These are phyloP conservation scores for Auricularia sp. DNA, from an alignment of 768 basidiomycete genomes.

Conservation along the genomic window DNA sequence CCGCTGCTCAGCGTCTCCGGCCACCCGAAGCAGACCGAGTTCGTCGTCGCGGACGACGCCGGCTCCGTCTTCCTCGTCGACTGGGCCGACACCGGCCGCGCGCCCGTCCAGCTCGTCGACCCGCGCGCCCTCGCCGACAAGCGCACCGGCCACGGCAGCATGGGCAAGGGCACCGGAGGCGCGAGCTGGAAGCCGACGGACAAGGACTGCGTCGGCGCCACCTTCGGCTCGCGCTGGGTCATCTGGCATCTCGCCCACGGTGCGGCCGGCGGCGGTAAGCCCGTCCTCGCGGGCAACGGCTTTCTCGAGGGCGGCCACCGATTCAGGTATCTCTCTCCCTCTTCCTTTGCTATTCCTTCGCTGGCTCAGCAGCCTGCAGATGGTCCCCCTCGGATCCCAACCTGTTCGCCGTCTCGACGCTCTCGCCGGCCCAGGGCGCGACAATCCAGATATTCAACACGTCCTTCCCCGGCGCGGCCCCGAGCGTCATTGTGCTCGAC, in stretches of 20 bases:
- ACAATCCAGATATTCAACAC: slow-evolving; percentile 61
- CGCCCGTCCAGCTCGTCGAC: slow-evolving; percentile 61
- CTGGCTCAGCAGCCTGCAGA: slow-evolving; percentile 25
- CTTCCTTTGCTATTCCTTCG: neutral
- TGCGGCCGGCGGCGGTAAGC: slow-evolving; percentile 59
- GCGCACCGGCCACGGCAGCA: slow-evolving; percentile 31
- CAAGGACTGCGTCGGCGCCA: slow-evolving; percentile 60
- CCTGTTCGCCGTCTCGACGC: slow-evolving; percentile 67
- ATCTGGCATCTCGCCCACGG: slow-evolving; percentile 64
- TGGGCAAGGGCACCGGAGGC: slow-evolving; percentile 41
- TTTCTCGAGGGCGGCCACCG: slow-evolving; percentile 57
- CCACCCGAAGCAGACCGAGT: slow-evolving; percentile 71
- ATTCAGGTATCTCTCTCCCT: slow-evolving; percentile 44
- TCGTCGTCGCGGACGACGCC: slow-evolving; percentile 65
- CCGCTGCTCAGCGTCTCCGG: slow-evolving; percentile 60
- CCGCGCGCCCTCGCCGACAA: slow-evolving; percentile 51
- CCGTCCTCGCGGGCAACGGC: slow-evolving; percentile 47
- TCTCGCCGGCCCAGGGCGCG: slow-evolving; percentile 51
- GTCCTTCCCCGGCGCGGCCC: slow-evolving; percentile 53
- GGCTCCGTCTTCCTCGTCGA: slow-evolving; percentile 73
- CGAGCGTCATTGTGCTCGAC: slow-evolving; percentile 47
- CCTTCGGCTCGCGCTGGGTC: slow-evolving; percentile 60
- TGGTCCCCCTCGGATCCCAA: slow-evolving; percentile 73
- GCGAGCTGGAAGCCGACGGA: slow-evolving; percentile 65
- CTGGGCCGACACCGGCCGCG: slow-evolving; percentile 59